phyloP scores from a whole-genome alignment of 257 asterid genomes.

The Salvia splendens region DNA sequence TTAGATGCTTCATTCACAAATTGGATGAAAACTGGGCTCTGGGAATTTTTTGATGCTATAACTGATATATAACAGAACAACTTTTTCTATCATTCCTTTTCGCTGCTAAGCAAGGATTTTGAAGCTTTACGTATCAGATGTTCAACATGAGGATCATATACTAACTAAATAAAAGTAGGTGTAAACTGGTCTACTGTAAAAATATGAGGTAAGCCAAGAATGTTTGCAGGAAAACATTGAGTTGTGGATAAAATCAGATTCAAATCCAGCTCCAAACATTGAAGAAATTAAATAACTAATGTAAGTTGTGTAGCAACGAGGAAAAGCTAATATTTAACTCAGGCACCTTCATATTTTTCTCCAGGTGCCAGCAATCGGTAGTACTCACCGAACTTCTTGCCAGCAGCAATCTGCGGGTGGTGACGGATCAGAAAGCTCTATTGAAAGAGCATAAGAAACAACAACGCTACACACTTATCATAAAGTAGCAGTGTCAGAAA shows the following conservation, averaged over 20 bases:
- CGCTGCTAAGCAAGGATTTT: too few species aligned
- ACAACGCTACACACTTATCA: background rate
- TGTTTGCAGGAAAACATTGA: background rate
- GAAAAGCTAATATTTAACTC: background rate
- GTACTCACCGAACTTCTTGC: constrained; percentile 59
- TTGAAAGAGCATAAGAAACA: constrained; percentile 1
- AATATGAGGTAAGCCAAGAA: background rate
- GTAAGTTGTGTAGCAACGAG: background rate
- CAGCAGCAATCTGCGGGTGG: constrained; percentile 55
- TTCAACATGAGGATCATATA: background rate
- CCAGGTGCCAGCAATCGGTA: constrained; percentile 77
- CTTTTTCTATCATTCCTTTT: background rate
- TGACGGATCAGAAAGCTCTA: constrained; percentile 21
- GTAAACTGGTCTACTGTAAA: background rate
- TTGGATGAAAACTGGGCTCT: background rate
- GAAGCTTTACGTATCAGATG: background rate
- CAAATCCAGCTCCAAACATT: background rate
- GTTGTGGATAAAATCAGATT: background rate
- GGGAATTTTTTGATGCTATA: too few species aligned
- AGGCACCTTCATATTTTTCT: constrained; percentile 68
- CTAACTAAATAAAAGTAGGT: background rate
- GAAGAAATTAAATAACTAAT: background rate
- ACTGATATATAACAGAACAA: background rate
- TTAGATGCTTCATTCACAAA: constrained; percentile 3
- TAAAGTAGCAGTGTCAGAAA: background rate